A percentile compares a stretch with the other conserved stretches of the same genome.
Evolutionary conservation across 495 filamentous ascomycete genomes (phyloP).

Genomic region (Aspergillus incahuasiensis): DNA sequence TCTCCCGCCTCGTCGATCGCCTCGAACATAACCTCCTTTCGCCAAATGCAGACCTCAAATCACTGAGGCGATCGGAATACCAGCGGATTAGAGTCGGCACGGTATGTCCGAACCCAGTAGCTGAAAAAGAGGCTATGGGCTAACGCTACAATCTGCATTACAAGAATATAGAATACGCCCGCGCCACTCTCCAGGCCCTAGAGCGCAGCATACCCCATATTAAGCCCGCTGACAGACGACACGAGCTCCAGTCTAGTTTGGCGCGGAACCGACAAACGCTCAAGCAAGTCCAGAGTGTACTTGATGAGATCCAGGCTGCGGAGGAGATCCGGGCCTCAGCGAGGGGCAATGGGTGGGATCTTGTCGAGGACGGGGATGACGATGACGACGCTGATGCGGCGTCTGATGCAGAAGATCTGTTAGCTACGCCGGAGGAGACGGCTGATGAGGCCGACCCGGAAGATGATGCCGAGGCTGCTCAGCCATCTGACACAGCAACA

Average conservation of each 20-base stretch:
- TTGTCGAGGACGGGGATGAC: slow-evolving; percentile 26
- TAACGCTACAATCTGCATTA: no score
- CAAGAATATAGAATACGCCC: slow-evolving; percentile 78
- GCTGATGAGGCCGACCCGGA: slow-evolving; percentile 3
- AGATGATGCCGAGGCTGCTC: slow-evolving; percentile 6
- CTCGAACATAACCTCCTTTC: slow-evolving; percentile 69
- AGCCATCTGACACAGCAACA: neutral
- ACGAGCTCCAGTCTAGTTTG: slow-evolving; percentile 64
- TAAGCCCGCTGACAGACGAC: slow-evolving; percentile 60
- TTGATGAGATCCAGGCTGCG: slow-evolving; percentile 43
- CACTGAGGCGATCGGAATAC: slow-evolving; percentile 58
- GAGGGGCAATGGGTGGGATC: slow-evolving; percentile 11
- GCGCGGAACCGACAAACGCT: slow-evolving; percentile 56
- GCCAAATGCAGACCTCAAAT: slow-evolving; percentile 55
- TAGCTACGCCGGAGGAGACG: slow-evolving; percentile 21
- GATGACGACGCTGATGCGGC: slow-evolving; percentile 28
- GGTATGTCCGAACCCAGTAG: slow-evolving; percentile 42
- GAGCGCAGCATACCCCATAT: slow-evolving; percentile 66
- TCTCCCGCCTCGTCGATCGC: slow-evolving; percentile 68
- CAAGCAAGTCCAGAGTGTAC: slow-evolving; percentile 59
- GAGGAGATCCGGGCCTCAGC: slow-evolving; percentile 14
- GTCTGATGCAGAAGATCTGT: slow-evolving; percentile 35
- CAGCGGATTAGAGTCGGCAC: slow-evolving; percentile 64
- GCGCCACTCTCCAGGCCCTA: slow-evolving; percentile 65
- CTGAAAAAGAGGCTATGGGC: no score